Evolutionary conservation across 2,329 filamentous ascomycete species (phyloP), one percentile per base, ranked within the genome.

Genomic region (Knufia fluminis): DNA sequence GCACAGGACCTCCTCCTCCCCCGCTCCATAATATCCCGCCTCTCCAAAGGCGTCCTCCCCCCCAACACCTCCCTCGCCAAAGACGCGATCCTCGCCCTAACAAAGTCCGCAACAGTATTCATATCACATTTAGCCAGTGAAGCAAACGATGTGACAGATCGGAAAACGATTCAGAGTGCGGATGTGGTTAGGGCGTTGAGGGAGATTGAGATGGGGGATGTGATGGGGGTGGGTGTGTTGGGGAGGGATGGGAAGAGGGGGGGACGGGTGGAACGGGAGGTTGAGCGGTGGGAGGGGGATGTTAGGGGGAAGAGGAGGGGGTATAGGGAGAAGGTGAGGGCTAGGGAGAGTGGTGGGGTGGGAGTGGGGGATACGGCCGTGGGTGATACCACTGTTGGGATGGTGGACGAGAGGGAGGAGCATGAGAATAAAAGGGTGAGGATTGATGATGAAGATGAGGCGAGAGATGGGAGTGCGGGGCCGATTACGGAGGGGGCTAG

Each of bases 71-170:
- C 77, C 42, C 78, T 83, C 35, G 77, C 81, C 58, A 82, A 81
- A 64, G 80, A 83, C 66, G 80, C 80, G 9, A 66, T 82, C 3
- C 66, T 80, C 14, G 80, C 80, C 6, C 74, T 83, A 53, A 77
- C 78, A 45, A 83, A 82, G 61, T 78, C 77, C 53, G 79, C 80
- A 23, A 83, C 80, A 3, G 80, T 83, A 3, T 83, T 83, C 63
- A 75, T 83, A 16, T 82, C 77, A 52, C 82, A 82, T 61, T 50
- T 46, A 7, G 51, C 42, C 41, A n/a, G 52, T 51, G 80, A 78
- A 54, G 77, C 80, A 41, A 79, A 79, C 59, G 78, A 82, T 59
- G 71, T 74, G 58, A 78, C 79, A 40, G 68, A 74, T 55, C 80
- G 80, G 66, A 80, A 80, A 60, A 83, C 78, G 14, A 72, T 83